A percentile compares a stretch with the other conserved stretches of the same genome.
Conservation (phyloP, 352 stramenopile species). For the Phytophthora palmivora region DNA sequence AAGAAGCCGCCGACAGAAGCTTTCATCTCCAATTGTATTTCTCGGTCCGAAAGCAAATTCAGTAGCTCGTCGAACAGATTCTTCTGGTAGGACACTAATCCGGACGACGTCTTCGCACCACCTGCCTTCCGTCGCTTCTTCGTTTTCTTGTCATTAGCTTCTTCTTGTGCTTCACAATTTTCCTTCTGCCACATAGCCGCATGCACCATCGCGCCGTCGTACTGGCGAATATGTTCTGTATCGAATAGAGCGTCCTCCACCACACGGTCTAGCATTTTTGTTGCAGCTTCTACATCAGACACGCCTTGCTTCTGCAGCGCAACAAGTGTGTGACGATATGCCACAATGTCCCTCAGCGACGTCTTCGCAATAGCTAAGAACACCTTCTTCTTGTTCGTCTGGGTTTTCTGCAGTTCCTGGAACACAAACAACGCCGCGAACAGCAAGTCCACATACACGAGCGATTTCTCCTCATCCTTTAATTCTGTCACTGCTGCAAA, state of each 20-base stretch:
- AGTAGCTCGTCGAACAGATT: slow-evolving; percentile 81
- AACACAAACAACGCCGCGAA: slow-evolving; percentile 68
- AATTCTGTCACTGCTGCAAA: slow-evolving; percentile 24
- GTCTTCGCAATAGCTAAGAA: slow-evolving; percentile 86
- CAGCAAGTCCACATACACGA: slow-evolving; percentile 53
- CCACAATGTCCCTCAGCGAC: slow-evolving; percentile 65
- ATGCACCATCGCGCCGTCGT: slow-evolving; percentile 67
- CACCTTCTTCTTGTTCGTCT: slow-evolving; percentile 91
- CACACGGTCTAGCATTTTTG: slow-evolving; percentile 58
- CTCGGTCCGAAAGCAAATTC: slow-evolving; percentile 54
- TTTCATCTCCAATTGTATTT: slow-evolving; percentile 42
- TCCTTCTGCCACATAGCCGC: slow-evolving; percentile 34
- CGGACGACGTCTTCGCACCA: slow-evolving; percentile 22
- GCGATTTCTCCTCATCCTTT: neutral
- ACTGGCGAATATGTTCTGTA: slow-evolving; percentile 76
- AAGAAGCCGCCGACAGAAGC: slow-evolving; percentile 65
- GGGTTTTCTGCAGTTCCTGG: slow-evolving; percentile 81
- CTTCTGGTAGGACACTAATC: slow-evolving; percentile 80
- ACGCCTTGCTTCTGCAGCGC: slow-evolving; percentile 30
- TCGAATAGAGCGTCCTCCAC: slow-evolving; percentile 84
- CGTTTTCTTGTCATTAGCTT: slow-evolving; percentile 26
- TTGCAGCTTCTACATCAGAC: slow-evolving; percentile 13
- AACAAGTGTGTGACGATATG: slow-evolving; percentile 57
- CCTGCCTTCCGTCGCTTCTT: slow-evolving; percentile 62
- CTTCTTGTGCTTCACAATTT: slow-evolving; percentile 3